A percentile compares a stretch with the other conserved stretches of the same genome.
These are phyloP conservation scores for Eimeria zaria DNA, from an alignment of 169 alveolate species.

Conservation along the genomic window DNA sequence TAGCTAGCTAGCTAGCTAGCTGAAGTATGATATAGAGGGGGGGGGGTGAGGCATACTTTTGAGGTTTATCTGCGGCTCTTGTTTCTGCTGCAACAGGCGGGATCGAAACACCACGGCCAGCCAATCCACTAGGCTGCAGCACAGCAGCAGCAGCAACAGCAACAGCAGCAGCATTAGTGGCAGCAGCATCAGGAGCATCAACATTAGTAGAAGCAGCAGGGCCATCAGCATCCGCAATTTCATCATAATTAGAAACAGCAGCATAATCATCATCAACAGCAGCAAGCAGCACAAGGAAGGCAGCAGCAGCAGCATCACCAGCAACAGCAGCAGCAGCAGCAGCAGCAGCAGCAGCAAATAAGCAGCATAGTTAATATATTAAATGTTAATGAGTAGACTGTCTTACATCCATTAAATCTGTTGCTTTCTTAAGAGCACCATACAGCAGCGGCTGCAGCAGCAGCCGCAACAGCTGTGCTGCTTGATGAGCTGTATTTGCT, in stretches of 20 bases:
- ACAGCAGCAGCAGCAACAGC: constrained; percentile 6
- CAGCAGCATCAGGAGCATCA: not conserved
- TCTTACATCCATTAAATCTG: constrained; percentile 51
- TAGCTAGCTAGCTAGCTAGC: not conserved
- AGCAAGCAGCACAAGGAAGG: not conserved
- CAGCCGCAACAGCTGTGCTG: constrained; percentile 45
- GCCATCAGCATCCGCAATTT: not conserved
- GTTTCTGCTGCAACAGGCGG: not conserved
- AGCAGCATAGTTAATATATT: too few species aligned
- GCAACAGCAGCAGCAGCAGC: not conserved
- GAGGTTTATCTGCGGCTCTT: not conserved
- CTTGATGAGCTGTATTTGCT: not conserved
- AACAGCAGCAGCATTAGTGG: not conserved
- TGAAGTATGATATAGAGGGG: not conserved
- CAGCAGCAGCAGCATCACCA: not conserved
- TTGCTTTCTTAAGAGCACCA: constrained; percentile 19
- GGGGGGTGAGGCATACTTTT: not conserved
- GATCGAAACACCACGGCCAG: constrained; percentile 6
- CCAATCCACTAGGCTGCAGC: constrained; percentile 59
- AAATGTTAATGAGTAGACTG: too few species aligned
- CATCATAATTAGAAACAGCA: not conserved
- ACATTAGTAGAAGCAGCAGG: not conserved
- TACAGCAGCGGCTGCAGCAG: constrained; percentile 68
- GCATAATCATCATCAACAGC: not conserved
- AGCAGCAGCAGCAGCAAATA: not conserved